Base-by-base conservation (phyloP, 2,329 filamentous ascomycete genomes). In the Diplodia intermedia region DNA sequence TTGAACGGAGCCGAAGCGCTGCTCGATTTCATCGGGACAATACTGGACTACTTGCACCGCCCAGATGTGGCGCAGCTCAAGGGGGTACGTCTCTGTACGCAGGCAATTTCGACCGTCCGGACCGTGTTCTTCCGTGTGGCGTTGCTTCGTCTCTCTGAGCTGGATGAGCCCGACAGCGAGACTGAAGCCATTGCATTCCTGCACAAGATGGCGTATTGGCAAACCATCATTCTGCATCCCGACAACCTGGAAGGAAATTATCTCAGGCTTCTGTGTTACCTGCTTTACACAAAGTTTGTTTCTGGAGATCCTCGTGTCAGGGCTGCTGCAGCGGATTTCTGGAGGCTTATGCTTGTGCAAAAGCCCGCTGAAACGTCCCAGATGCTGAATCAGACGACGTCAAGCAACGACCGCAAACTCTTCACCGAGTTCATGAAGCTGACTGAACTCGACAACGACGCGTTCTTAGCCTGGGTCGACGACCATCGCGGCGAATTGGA, bases 191-290 rank as follows among this genome's bases (percentile, higher is more conserved):
- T 90, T 31, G 82, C 86, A 0, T 93, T 96, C 68, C 87, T 99
- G 78, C 86, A 92, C 69, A 94, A 93, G 75, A 88, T 99, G 73
- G 88, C 92, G 0, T 98, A 97, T 78, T 99, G 95, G 95, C 95
- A 98, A 77, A 93, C 92, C 23, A 91, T 97, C 20, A 88, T 99
- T 18, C 83, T 99, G 18, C 90, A 89, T 2, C 88, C 90, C 4
- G 88, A 95, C 18, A 90, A 91, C 3, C 84, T 87, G 7, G 93
- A 97, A 54, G 88, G 91, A n/a, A 89, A 92, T 11, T 91, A 92
- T 74, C 86, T 97, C 74, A 91, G 90, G 71, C 85, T 97, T 40
- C 87, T 98, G 52, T 97, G 93, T 84, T 98, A 97, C 74, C 88
- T 97, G 69, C 87, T 99, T 3, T 99, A 98, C 77, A 89, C 90